Percentiles rank a stretch among this genome's conserved stretches.
These are phyloP conservation scores for Cunninghamia lanceolata DNA, from an alignment of 75 land plant genomes.

Conservation along the genomic window DNA sequence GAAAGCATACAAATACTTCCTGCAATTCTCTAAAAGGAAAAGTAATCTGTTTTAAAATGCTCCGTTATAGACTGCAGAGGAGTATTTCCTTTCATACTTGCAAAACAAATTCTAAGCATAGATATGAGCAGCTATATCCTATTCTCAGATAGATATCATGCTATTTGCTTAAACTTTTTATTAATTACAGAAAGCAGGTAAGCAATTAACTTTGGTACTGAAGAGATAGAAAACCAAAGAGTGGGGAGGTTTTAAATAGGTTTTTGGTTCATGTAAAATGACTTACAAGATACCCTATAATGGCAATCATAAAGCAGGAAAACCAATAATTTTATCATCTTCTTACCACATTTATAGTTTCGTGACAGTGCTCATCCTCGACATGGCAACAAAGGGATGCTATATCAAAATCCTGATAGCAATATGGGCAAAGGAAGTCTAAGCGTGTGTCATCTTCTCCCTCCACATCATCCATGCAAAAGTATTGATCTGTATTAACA, in stretches of 20 bases:
- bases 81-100: not conserved
- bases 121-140: not conserved
- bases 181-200: not conserved
- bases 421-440: constrained; percentile 68
- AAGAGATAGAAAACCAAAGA: not conserved
- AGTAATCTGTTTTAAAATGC: not conserved
- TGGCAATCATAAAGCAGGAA: not conserved
- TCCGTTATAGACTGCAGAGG: not conserved
- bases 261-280: not conserved
- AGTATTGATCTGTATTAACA: constrained; percentile 24
- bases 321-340: not conserved
- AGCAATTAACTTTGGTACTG: not conserved
- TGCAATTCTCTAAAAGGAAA: not conserved
- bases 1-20: not conserved
- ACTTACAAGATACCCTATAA: not conserved
- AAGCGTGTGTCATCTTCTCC: constrained; percentile 38
- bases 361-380: constrained; percentile 64
- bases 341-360: constrained; percentile 54
- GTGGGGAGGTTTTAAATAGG: not conserved
- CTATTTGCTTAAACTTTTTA: not conserved
- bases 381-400: constrained; percentile 46
- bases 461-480: constrained; percentile 36
- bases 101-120: not conserved
- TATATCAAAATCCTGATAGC: constrained; percentile 57
- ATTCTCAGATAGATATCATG: not conserved